phyloP scores from a whole-genome alignment of 345 rosid species.

The Luvunga scandens region DNA sequence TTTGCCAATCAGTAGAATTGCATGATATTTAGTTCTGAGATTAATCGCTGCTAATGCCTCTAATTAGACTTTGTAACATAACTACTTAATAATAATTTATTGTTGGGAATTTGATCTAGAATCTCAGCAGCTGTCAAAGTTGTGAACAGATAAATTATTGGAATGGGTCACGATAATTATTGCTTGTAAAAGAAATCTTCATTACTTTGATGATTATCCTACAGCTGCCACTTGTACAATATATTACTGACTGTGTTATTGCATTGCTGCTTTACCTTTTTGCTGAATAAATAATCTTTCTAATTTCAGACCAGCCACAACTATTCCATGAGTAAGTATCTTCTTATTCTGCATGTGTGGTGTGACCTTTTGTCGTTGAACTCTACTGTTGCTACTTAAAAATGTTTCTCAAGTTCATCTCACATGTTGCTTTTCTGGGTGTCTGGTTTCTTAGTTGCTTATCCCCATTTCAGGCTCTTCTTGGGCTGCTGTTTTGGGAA shows the following conservation, averaged over 20 bases:
- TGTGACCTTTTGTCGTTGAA: neutral
- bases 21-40: neutral
- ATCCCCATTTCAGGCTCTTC: constrained; percentile 64
- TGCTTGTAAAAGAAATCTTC: neutral
- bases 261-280: neutral
- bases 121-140: neutral
- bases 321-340: neutral
- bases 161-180: neutral
- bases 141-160: neutral
- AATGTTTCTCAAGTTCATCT: neutral
- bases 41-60: neutral
- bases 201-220: neutral
- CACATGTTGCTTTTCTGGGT: neutral
- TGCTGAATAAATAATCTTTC: neutral
- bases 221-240: neutral
- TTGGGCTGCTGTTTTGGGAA: constrained; percentile 88
- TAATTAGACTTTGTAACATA: neutral
- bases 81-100: neutral
- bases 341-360: constrained; percentile 5
- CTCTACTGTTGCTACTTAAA: constrained; percentile 7
- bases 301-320: neutral
- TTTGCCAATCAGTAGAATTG: neutral
- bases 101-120: neutral
- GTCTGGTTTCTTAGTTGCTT: constrained; percentile 15
- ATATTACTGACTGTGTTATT: neutral